Base-by-base conservation (phyloP, 2,329 filamentous ascomycete species). In the Aspergillus melleus region DNA sequence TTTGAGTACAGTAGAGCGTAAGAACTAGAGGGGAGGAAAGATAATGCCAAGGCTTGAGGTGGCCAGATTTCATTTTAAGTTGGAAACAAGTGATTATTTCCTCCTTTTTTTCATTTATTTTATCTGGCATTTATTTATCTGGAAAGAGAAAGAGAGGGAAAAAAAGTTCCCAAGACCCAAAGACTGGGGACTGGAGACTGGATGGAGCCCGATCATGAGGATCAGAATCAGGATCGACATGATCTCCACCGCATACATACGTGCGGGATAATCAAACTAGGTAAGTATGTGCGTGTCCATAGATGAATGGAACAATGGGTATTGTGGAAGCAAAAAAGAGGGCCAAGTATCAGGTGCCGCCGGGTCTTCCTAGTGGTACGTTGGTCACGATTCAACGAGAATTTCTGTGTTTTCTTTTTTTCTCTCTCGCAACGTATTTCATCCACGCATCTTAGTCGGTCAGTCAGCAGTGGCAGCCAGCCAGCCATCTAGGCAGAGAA, bases 171-270 rank as follows among this genome's bases (percentile, higher is more conserved):
- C 14, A 42, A 42, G 36, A 42, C 36, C 22, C 22, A 3, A 3
- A 22, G 22, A 22, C 22, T 5, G 5, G 14, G n/a, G 12, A 11
- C 36, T 4, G 14, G 10, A 9, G 30, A 36, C 44, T 16, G 44
- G 19, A 44, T 22, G 22, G 22, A 22, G 54, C 52, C 11, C 11
- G 36, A 42, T 16, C 36, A n/a, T 16, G 32, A 36, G 32, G 11
- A 36, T 14, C 11, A 14, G 11, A 32, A 55, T 44, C 52, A 9
- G 42, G 59, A 66, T 66, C 61, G 58, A 59, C 61, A 19, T 60
- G 63, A 61, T 64, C 55, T 65, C 60, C 57, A 60, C 54, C 57
- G 60, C 53, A 56, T 58, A 60, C 53, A 55, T 52, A 57, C 55
- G 58, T 59, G 56, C 61, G 29, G 56, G 47, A 50, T 57, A 39